phyloP scores from a whole-genome alignment of 2,329 filamentous ascomycete species.

The Dendrostoma leiphaemia region DNA sequence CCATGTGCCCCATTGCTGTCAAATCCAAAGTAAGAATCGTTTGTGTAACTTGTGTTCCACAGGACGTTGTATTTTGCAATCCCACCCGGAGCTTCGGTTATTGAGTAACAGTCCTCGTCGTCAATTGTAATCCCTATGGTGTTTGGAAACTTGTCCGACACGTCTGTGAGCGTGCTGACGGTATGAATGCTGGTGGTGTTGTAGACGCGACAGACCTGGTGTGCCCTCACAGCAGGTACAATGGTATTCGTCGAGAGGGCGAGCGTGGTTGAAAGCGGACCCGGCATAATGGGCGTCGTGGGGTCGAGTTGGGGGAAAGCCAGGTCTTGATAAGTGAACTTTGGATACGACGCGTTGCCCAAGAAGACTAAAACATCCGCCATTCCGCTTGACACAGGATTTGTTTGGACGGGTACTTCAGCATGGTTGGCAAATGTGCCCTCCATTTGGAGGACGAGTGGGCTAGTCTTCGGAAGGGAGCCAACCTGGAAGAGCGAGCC shows the following conservation, averaged over 20 bases:
- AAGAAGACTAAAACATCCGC: conserved; percentile 31
- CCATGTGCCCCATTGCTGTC: too few relatives aligned
- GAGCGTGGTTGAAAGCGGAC: conserved; percentile 12
- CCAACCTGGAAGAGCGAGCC: conserved; percentile 31
- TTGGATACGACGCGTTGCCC: conserved; percentile 33
- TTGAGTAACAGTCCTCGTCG: not conserved
- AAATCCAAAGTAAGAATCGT: too few relatives aligned
- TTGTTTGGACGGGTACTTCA: conserved; percentile 20
- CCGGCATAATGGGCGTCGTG: too few relatives aligned
- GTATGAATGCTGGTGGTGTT: not conserved
- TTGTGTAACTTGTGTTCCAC: too few relatives aligned
- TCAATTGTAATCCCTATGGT: not conserved
- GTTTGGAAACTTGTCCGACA: not conserved
- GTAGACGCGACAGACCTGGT: not conserved
- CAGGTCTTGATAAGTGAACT: conserved; percentile 34
- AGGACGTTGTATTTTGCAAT: too few relatives aligned
- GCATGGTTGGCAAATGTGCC: too few relatives aligned
- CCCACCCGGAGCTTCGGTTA: too few relatives aligned
- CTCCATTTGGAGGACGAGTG: too few relatives aligned
- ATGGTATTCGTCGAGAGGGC: conserved; percentile 13
- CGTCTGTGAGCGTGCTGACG: not conserved
- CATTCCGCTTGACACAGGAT: conserved; percentile 25
- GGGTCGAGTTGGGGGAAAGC: conserved; percentile 6
- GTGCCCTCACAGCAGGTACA: not conserved
- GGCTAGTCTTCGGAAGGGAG: conserved; percentile 27